Evolutionary conservation across 2,329 filamentous ascomycete species (phyloP).

Genomic region (Davidsoniella virescens): DNA sequence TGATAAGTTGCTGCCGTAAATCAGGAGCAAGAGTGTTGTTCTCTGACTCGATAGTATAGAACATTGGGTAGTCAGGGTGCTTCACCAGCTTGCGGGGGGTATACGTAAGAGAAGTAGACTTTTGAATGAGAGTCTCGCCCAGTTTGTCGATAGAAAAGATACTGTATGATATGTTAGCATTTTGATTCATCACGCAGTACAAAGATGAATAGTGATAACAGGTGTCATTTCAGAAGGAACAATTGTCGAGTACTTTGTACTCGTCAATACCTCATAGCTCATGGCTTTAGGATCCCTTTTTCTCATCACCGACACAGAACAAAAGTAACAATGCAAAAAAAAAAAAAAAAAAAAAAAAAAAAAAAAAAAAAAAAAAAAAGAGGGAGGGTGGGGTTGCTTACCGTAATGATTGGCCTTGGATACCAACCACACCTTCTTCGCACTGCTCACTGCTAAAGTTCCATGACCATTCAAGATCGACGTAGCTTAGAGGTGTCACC

Average conservation of each 20-base stretch:
- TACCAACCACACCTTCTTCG: slow-evolving; percentile 82
- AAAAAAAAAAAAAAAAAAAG: slow-evolving; percentile 17
- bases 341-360: slow-evolving; percentile 21
- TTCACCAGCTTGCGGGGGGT: slow-evolving; percentile 78
- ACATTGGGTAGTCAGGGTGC: slow-evolving; percentile 74
- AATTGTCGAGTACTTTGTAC: slow-evolving; percentile 54
- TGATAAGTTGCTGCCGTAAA: slow-evolving; percentile 57
- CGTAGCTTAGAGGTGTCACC: slow-evolving; percentile 80
- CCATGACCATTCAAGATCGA: slow-evolving; percentile 81
- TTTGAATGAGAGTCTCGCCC: slow-evolving; percentile 70
- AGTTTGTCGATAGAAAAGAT: slow-evolving; percentile 87
- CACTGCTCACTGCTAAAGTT: slow-evolving; percentile 95
- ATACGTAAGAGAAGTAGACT: slow-evolving; percentile 72
- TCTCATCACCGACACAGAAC: slow-evolving; percentile 42
- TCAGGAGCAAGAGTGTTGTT: slow-evolving; percentile 76
- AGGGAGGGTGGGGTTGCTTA: slow-evolving; percentile 24
- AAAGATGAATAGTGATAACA: slow-evolving; percentile 16
- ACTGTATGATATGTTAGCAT: slow-evolving; percentile 29
- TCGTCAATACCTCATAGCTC: slow-evolving; percentile 38
- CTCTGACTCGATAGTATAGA: slow-evolving; percentile 88
- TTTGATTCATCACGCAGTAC: slow-evolving; percentile 8
- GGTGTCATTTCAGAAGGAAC: slow-evolving; percentile 72
- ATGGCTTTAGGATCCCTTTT: slow-evolving; percentile 38
- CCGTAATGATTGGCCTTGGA: slow-evolving; percentile 77
- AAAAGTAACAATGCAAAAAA: slow-evolving; percentile 19